Conservation (phyloP, 1,139 yeast species). For the Pichia terricola region DNA sequence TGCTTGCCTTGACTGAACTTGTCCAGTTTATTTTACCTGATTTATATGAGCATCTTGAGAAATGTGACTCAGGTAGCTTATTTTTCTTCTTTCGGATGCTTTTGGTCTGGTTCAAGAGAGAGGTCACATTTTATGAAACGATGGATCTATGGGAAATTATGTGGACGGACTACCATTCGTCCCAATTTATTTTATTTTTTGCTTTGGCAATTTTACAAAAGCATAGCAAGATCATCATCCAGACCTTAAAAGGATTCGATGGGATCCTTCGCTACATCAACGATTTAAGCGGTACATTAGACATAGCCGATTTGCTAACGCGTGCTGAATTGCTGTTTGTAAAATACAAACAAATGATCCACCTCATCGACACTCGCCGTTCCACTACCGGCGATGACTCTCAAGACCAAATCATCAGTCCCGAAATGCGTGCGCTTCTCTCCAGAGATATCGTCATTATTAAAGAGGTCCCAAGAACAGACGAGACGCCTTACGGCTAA, state of each 20-base stretch:
- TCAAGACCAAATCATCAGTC: constrained; percentile 28
- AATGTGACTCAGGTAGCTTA: constrained; percentile 81
- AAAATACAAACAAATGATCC: constrained; percentile 70
- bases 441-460: constrained; percentile 54
- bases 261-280: constrained; percentile 90
- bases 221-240: constrained; percentile 68
- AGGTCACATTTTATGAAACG: constrained; percentile 73
- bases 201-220: constrained; percentile 84
- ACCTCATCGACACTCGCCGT: constrained; percentile 49
- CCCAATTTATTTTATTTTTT: constrained; percentile 81
- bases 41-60: constrained; percentile 69
- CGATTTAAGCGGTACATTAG: constrained; percentile 65
- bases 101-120: constrained; percentile 91
- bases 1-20: constrained; percentile 71
- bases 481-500: constrained; percentile 24
- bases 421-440: constrained; percentile 50
- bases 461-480: constrained; percentile 49
- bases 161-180: constrained; percentile 78
- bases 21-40: constrained; percentile 85
- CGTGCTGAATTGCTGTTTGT: constrained; percentile 76
- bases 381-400: constrained; percentile 29
- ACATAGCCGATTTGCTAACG: constrained; percentile 63
- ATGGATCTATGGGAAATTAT: constrained; percentile 80
- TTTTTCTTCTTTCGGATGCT: constrained; percentile 94
- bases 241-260: constrained; percentile 70